Evolutionary conservation across 495 filamentous ascomycete species (phyloP).

Genomic region (Trichoderma parareesei): DNA sequence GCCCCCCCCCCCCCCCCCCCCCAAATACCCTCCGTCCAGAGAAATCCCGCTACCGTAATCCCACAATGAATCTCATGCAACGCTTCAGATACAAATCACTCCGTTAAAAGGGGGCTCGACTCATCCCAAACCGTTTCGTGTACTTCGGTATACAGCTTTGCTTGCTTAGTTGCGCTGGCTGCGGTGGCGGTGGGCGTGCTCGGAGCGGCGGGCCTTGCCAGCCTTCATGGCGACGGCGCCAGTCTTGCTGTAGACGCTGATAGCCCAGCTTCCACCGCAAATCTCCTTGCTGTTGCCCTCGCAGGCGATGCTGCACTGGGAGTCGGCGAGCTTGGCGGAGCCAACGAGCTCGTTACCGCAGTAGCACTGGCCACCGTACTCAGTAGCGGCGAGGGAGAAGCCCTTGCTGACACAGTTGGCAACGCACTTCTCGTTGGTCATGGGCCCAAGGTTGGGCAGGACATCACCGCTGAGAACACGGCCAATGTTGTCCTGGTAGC

Average conservation of each 20-base stretch:
- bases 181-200: conserved; percentile 21
- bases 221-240: conserved; percentile 13
- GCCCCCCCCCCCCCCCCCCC: neutral
- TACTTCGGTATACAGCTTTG: neutral
- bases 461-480: conserved; percentile 35
- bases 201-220: conserved; percentile 15
- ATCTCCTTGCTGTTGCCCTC: conserved; percentile 33
- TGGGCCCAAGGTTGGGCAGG: conserved; percentile 32
- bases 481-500: conserved; percentile 23
- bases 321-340: conserved; percentile 32
- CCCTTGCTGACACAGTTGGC: conserved; percentile 44
- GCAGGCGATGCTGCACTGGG: conserved; percentile 35
- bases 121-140: neutral
- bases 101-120: neutral
- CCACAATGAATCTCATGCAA: neutral
- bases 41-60: neutral
- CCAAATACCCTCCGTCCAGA: too few species aligned
- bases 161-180: conserved; percentile 10
- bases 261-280: conserved; percentile 38
- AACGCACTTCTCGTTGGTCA: conserved; percentile 53
- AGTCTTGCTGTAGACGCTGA: conserved; percentile 33
- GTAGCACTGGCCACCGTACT: conserved; percentile 59
- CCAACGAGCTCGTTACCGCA: conserved; percentile 45
- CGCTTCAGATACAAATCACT: neutral
- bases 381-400: conserved; percentile 51